A percentile compares a stretch with the other conserved stretches of the same genome.
phyloP scores from a whole-genome alignment of 139 green algal species.

The Chlamydomonas urium region DNA sequence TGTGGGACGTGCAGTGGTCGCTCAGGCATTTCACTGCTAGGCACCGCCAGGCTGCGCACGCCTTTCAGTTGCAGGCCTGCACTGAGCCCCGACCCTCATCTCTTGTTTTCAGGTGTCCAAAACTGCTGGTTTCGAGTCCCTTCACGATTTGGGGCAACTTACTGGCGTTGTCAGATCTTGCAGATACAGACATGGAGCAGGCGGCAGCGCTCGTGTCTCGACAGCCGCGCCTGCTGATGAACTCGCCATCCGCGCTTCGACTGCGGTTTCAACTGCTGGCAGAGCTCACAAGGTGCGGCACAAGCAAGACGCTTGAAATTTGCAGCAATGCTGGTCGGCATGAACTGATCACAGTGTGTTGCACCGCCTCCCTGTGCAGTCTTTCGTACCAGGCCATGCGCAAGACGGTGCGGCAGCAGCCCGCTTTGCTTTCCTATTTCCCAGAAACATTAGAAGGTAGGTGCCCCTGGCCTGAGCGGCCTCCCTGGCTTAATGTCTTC shows the following conservation, averaged over 20 bases:
- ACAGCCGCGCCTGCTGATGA: slow-evolving; percentile 2
- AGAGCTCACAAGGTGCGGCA: not conserved
- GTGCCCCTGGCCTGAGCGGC: no score
- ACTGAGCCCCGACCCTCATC: not conserved
- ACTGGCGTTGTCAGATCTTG: not conserved
- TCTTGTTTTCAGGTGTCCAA: not conserved
- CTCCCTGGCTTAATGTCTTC: no score
- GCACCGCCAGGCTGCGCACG: not conserved
- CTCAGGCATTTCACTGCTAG: not conserved
- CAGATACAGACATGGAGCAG: not conserved
- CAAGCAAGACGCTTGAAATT: not conserved
- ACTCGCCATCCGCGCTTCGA: not conserved
- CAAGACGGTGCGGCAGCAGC: no score
- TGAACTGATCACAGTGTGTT: no score
- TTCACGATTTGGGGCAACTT: slow-evolving; percentile 14
- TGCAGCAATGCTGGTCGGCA: no score
- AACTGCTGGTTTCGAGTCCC: not conserved
- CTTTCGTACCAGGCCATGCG: no score
- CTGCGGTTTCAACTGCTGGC: not conserved
- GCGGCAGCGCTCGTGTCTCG: not conserved
- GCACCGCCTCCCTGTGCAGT: no score
- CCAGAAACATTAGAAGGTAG: no score
- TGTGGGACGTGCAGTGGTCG: not conserved
- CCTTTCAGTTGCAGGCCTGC: not conserved
- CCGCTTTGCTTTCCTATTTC: no score